phyloP scores from a whole-genome alignment of 2,329 filamentous ascomycete species.

The Claviceps cyperi region DNA sequence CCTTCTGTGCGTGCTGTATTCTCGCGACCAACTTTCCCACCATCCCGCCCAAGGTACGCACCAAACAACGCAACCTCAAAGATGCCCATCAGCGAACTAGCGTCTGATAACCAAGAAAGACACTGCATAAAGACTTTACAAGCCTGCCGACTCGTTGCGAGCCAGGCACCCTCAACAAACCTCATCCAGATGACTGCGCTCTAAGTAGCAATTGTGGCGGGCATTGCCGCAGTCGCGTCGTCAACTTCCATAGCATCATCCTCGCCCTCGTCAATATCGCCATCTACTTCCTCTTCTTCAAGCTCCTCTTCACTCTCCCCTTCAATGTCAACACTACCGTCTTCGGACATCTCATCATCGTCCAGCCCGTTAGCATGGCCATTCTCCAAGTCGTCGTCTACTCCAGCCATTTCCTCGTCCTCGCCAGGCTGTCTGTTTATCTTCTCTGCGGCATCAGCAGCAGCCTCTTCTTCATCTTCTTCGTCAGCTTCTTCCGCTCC shows the following conservation, averaged over 20 bases:
- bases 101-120: not conserved
- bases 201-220: slow-evolving; percentile 22
- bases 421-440: slow-evolving; percentile 31
- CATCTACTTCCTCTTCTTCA: slow-evolving; percentile 40
- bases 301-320: slow-evolving; percentile 62
- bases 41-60: not conserved
- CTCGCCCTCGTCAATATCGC: slow-evolving; percentile 10
- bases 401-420: slow-evolving; percentile 64
- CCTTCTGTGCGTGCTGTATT: not conserved
- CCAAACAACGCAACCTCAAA: not conserved
- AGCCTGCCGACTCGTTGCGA: not conserved
- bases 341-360: slow-evolving; percentile 56
- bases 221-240: slow-evolving; percentile 18
- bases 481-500: slow-evolving; percentile 79
- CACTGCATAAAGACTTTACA: not conserved
- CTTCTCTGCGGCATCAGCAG: slow-evolving; percentile 33
- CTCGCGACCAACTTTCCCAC: not conserved
- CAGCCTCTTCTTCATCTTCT: slow-evolving; percentile 43
- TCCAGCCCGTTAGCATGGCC: slow-evolving; percentile 31
- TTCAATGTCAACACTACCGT: slow-evolving; percentile 65
- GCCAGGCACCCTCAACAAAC: not conserved
- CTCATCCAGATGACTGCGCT: not conserved
- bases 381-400: slow-evolving; percentile 32
- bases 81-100: not conserved
- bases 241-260: slow-evolving; percentile 39